A percentile compares a stretch with the other conserved stretches of the same genome.
These are phyloP conservation scores for Zancudomyces culisetae DNA, from an alignment of 371 early-diverging fungal genomes.

Conservation along the genomic window DNA sequence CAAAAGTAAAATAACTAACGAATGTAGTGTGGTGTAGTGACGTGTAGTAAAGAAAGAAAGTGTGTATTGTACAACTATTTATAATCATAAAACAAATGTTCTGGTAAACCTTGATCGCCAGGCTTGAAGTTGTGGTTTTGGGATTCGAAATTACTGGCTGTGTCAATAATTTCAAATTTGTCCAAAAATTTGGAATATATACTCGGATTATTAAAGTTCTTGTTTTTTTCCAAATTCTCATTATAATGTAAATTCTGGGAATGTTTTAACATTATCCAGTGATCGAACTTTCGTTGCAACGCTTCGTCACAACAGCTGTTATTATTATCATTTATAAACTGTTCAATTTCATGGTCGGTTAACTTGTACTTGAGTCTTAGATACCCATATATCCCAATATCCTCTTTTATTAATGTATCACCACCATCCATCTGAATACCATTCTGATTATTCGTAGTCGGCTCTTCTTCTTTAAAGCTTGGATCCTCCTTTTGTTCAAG, in stretches of 20 bases:
- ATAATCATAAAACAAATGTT: too few species aligned
- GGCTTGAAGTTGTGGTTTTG: too few species aligned
- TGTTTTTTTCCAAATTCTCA: neutral
- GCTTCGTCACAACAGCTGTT: neutral
- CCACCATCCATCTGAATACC: too few species aligned
- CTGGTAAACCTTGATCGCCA: too few species aligned
- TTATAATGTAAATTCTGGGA: neutral
- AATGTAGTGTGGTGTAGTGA: too few species aligned
- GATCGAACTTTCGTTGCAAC: neutral
- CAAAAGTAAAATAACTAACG: too few species aligned
- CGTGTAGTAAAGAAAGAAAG: too few species aligned
- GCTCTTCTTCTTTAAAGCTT: too few species aligned
- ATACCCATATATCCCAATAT: neutral
- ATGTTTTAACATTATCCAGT: neutral
- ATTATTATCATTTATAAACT: neutral
- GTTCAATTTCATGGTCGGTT: neutral
- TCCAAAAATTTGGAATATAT: conserved; percentile 4
- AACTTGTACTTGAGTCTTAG: neutral
- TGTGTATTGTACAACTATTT: too few species aligned
- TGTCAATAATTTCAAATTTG: neutral
- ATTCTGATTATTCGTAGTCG: too few species aligned
- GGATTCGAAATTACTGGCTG: neutral
- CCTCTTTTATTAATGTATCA: too few species aligned
- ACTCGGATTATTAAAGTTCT: conserved; percentile 1
- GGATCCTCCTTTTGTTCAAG: too few species aligned